Evolutionary conservation across 164 flowering plant genomes (phyloP), one percentile per base, ranked within the genome.

Genomic region (Vitis rupestris): DNA sequence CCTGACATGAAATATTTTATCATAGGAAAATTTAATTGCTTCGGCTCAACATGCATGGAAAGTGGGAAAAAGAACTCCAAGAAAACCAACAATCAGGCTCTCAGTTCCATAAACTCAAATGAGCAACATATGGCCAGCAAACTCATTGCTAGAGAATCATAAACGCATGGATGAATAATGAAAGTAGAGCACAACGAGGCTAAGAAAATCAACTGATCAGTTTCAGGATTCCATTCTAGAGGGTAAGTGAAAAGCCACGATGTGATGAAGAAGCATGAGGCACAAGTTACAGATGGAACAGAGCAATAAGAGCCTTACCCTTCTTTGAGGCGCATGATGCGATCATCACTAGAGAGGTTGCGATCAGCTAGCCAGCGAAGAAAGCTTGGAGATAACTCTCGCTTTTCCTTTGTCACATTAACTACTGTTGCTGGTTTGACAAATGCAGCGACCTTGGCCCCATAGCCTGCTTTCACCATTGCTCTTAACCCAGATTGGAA

Each of bases 401-500:
- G 74, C 64, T 86, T 89, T 27, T 84, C 88, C 72, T 85, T 84
- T 27, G 85, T 81, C 59, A 88, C 73, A 70, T 96, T 89, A 74
- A 88, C 90, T 30, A 87, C 90, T 52, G 93, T 85, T 11, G 89
- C 52, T 64, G 96, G 86, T 70, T 89, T 84, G 50, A 96, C 99
- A 79, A 91, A 90, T 51, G 98, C 85, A 66, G 90, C 86, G 71
- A 93, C 95, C 83, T 91, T 96, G n/a, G 97, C 88, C 53, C 99
- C 98, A 75, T 90, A 83, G 17, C 98, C 97, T 61, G 94, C 94
- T 81, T 96, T 96, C 16, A 96, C 98, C 11, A 91, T 76, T 61
- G 99, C 99, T 82, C 99, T 80, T 69, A 87, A 72, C 19, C 99
- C 98, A 52, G 99, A 80, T 63, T 91, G 97, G 75, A 90, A 89